Evolutionary conservation across 2,329 filamentous ascomycete genomes (phyloP).

Genomic region (Scleromitrula shiraiana): DNA sequence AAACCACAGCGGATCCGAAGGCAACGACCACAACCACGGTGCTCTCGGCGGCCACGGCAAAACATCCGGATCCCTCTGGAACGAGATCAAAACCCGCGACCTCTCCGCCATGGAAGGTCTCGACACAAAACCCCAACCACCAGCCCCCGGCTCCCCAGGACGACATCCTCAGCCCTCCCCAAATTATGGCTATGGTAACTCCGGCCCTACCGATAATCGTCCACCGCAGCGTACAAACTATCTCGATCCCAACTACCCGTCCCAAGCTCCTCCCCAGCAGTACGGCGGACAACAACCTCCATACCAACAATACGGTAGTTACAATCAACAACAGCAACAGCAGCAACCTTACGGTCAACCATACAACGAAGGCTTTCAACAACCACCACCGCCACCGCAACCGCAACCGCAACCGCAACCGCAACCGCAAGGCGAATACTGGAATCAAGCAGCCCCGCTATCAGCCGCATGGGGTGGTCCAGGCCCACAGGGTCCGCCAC

Average conservation of each 20-base stretch:
- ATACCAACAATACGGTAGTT: conserved; percentile 8
- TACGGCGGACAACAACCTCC: conserved; percentile 11
- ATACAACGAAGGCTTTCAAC: conserved; percentile 17
- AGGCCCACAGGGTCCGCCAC: background rate
- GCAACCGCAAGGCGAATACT: conserved; percentile 1
- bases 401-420: conserved; percentile 3
- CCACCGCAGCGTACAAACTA: conserved; percentile 19
- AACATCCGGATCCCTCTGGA: conserved; percentile 52
- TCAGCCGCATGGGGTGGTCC: background rate
- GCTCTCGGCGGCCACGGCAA: conserved; percentile 42
- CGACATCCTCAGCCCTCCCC: conserved; percentile 15
- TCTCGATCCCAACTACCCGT: conserved; percentile 16
- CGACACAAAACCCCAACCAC: conserved; percentile 33
- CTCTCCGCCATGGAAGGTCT: conserved; percentile 45
- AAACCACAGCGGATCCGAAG: conserved; percentile 56
- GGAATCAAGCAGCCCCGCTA: conserved; percentile 10
- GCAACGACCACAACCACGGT: conserved; percentile 27
- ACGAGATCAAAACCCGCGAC: conserved; percentile 52
- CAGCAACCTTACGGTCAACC: conserved; percentile 14
- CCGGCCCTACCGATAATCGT: conserved; percentile 12
- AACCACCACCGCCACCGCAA: conserved; percentile 2
- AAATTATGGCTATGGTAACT: conserved; percentile 24
- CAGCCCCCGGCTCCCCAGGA: conserved; percentile 18
- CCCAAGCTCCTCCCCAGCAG: conserved; percentile 4
- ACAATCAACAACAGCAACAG: background rate